Evolutionary conservation across 2,329 filamentous ascomycete genomes (phyloP).

Genomic region (Neocatenulostroma microsporum): DNA sequence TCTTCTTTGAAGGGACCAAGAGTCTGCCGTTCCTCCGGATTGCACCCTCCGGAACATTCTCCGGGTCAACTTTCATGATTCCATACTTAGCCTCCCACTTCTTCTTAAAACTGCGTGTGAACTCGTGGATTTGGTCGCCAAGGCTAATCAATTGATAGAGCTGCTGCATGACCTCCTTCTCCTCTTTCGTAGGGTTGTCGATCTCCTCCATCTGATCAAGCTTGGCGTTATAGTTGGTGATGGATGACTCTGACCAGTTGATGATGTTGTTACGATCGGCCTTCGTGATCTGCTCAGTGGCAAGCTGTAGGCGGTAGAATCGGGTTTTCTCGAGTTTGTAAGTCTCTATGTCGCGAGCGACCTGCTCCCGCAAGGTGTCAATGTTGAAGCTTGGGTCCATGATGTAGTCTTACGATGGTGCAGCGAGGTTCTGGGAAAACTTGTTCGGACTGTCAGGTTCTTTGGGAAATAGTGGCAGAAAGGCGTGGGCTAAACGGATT

Average conservation of each 20-base stretch:
- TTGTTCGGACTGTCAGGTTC: too few relatives aligned
- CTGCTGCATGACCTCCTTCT: conserved; percentile 12
- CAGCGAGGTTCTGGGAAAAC: too few relatives aligned
- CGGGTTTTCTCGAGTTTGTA: conserved; percentile 7
- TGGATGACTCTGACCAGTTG: conserved; percentile 11
- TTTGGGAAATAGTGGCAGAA: too few relatives aligned
- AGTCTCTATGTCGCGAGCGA: conserved; percentile 7
- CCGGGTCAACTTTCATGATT: too few relatives aligned
- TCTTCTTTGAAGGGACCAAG: too few relatives aligned
- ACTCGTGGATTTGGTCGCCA: conserved; percentile 13
- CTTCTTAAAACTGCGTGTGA: background rate
- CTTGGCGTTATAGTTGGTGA: conserved; percentile 8
- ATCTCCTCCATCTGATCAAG: conserved; percentile 10
- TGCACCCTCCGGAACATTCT: too few relatives aligned
- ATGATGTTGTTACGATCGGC: conserved; percentile 10
- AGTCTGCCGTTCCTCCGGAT: too few relatives aligned
- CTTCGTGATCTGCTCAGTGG: conserved; percentile 3
- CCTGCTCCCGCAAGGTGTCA: conserved; percentile 4
- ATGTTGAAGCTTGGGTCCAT: conserved; percentile 4
- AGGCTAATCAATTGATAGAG: conserved; percentile 12
- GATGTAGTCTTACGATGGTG: too few relatives aligned
- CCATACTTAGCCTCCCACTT: conserved; percentile 1
- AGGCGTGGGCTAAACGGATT: too few relatives aligned
- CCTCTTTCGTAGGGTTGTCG: conserved; percentile 5
- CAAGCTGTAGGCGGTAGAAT: conserved; percentile 4